Evolutionary conservation across 164 flowering plant genomes (phyloP).

Genomic region (Sextonia rubra): DNA sequence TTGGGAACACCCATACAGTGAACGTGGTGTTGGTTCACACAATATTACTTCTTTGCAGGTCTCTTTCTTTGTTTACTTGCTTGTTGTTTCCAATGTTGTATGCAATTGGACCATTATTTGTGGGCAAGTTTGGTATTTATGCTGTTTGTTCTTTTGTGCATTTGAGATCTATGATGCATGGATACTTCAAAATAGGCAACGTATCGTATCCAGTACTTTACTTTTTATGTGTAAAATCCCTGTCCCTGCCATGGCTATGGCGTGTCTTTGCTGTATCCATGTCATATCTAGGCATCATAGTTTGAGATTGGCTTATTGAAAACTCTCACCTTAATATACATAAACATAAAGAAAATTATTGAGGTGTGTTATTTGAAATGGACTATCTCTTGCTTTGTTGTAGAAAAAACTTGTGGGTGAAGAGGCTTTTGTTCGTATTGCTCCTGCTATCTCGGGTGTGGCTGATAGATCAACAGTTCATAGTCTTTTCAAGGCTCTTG

Average conservation of each 20-base stretch:
- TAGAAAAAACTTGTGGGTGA: conserved; percentile 63
- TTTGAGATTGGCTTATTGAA: not conserved
- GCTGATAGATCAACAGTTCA: conserved; percentile 88
- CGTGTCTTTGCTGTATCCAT: no score
- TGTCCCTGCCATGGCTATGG: no score
- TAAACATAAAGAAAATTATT: not conserved
- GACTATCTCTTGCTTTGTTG: conserved; percentile 19
- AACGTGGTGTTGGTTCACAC: conserved; percentile 21
- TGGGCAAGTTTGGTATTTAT: not conserved
- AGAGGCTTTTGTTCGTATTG: conserved; percentile 87
- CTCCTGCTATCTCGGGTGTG: conserved; percentile 87
- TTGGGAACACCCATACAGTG: conserved; percentile 76
- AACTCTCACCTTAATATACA: not conserved
- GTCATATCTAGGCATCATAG: no score
- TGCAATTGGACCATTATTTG: not conserved
- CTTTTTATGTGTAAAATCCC: no score
- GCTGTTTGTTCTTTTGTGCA: not conserved
- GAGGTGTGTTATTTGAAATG: conserved; percentile 5
- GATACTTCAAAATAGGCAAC: no score
- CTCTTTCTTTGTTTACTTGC: not conserved
- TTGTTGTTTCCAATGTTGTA: not conserved
- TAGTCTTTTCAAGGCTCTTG: conserved; percentile 82
- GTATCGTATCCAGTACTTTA: no score
- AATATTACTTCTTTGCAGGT: conserved; percentile 58
- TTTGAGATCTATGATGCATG: no score